Base-by-base conservation (phyloP, 139 green algal species). In the Picochlorum sp. region DNA sequence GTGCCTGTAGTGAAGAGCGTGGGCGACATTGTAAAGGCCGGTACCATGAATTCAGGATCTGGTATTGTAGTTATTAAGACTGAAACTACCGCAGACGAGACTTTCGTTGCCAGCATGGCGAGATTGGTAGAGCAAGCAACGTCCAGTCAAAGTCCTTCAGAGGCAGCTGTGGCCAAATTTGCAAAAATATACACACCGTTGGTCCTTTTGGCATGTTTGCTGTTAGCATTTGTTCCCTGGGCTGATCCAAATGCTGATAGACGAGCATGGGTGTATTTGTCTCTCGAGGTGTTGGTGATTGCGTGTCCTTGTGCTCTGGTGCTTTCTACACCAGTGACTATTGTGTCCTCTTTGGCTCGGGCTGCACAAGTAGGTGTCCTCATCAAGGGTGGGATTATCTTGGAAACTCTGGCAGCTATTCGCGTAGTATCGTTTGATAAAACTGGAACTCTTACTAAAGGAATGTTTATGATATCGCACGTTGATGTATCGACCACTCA, bases 251-350 rank as follows among this genome's bases (percentile, higher is more conserved):
- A 14, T 57, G 52, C 30, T 43, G 22, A 41, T 65, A 63, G 66
- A 51, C 13, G 16, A 12, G 25, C 84, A 56, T 94, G 68, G 61
- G 35, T 80, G 8, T 86, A 89, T 59, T 63, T 83, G 30, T 78
- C 85, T 13, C 67, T 90, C 41, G 71, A 89, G 26, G 63, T 93
- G 25, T 70, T 93, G 13, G 85, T 93, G 12, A 80, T 74, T 5
- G 83, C 83, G 20, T 93, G 86, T 68, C 86, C 86, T 28, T 94
- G 86, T 58, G 85, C 86, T 16, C 69, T 94, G 26, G 83, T 93
- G 30, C 76, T 94, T n/a, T 82, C 74, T 28, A 92, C 85, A 12
- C 86, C 86, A 14, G 75, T 90, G 7, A 61, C 71, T 5, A 68
- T 73, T 18, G 74, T 91, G 13, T 55, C 36, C 16, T 57, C 55